Evolutionary conservation across 768 basidiomycete genomes (phyloP).

Genomic region (Russula virescens): DNA sequence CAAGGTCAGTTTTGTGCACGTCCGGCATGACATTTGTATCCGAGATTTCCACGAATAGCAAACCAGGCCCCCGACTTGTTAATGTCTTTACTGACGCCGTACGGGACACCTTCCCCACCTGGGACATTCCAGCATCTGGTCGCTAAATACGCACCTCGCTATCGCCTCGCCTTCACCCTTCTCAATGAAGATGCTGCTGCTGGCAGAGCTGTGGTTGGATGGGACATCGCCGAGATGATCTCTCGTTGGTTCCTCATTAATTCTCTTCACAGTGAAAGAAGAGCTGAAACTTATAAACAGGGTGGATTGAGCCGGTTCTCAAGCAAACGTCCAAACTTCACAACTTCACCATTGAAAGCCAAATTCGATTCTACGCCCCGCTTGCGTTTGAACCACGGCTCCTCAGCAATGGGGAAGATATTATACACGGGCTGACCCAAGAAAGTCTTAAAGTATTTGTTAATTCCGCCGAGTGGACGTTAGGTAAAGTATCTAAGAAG

Average conservation of each 20-base stretch:
- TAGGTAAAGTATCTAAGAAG: constrained; percentile 49
- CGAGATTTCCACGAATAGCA: constrained; percentile 8
- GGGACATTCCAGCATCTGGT: constrained; percentile 42
- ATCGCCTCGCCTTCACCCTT: constrained; percentile 87
- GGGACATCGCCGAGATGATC: constrained; percentile 69
- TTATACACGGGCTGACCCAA: constrained; percentile 54
- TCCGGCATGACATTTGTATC: not conserved
- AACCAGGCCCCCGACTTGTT: constrained; percentile 31
- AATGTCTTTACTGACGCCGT: constrained; percentile 37
- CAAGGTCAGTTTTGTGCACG: constrained; percentile 9
- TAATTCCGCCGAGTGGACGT: constrained; percentile 93
- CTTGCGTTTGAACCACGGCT: constrained; percentile 66
- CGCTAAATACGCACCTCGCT: constrained; percentile 73
- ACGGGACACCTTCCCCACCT: constrained; percentile 39
- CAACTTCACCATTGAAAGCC: constrained; percentile 92
- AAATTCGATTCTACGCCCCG: constrained; percentile 88
- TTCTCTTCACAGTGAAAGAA: not conserved
- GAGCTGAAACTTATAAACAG: constrained; percentile 37
- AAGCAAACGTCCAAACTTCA: constrained; percentile 59
- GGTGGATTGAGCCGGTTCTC: constrained; percentile 61
- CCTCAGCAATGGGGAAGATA: constrained; percentile 32
- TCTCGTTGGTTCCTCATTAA: constrained; percentile 42
- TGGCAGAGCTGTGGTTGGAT: constrained; percentile 52
- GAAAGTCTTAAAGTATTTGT: constrained; percentile 91
- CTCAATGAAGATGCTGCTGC: constrained; percentile 83